Evolutionary conservation across 257 asterid genomes (phyloP), one percentile per base, ranked within the genome.

Genomic region (Solanum lignicaule): DNA sequence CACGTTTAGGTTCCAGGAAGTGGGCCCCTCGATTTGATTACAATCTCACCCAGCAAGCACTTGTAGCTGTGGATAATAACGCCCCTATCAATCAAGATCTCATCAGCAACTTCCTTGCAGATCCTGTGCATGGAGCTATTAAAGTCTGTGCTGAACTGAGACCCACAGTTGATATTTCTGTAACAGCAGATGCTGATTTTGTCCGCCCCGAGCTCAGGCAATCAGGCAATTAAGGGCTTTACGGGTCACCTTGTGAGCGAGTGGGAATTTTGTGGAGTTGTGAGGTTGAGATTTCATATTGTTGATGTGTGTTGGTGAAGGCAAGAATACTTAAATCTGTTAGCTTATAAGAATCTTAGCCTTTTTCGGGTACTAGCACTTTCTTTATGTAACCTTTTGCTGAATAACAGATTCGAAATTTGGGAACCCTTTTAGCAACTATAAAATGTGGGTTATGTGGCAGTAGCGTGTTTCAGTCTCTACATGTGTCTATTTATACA

Each of bases 1-100:
- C 98, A 15, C 91, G 98, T 3, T 78, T 95, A 88, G 99, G 99
- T 36, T 94, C 99, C 6, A 94, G 98, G 92, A 96, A 96, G 89
- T 96, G 99, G 98, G 98, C 99, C 6, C 98, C 98, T 7, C 90
- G 98, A 62, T 96, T 96, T 14, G 99, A 96, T 58, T 96, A 95
- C 91, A 89, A 94, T 86, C 93, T 96, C 65, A 96, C 98, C 25
- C 99, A 96, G 89, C 98, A 96, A 91, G 98, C 99, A 6, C 91
- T 96, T 52, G 98, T 95, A 60, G 94, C 98, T 0, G 98, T 95
- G 43, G 98, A 96, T 88, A 92, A 89, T 32, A 88, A 85, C 1
- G 7, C 95, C 65, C 93, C 99, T 25, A 92, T 96, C 89, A 96
- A 94, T 89, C 89, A 20, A 79, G 99, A 95, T 88, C 97, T 96